Conservation (phyloP, 1,284 basidiomycete genomes). For the Cryptococcus sp. region DNA sequence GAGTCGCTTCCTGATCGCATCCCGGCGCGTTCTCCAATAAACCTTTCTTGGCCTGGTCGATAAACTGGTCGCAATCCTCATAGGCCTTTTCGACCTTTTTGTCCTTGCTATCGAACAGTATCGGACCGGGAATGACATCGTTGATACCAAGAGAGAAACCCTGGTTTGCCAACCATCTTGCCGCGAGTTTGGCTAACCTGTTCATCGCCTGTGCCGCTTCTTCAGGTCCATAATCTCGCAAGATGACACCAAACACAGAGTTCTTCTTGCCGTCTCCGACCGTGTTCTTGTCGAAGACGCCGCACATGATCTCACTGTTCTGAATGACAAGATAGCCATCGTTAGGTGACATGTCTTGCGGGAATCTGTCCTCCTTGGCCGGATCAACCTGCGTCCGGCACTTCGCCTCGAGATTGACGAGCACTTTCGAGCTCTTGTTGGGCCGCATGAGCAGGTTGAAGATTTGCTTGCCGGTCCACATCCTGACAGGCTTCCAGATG, state of each 20-base stretch:
- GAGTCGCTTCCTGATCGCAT: slow-evolving; percentile 93
- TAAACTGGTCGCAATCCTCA: slow-evolving; percentile 80
- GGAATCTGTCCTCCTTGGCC: slow-evolving; percentile 56
- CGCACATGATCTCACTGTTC: slow-evolving; percentile 99
- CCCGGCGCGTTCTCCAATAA: slow-evolving; percentile 94
- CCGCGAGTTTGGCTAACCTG: slow-evolving; percentile 90
- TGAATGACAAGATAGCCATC: slow-evolving; percentile 97
- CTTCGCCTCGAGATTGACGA: slow-evolving; percentile 95
- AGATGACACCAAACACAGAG: slow-evolving; percentile 96
- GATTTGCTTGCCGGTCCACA: slow-evolving; percentile 99
- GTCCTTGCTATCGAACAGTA: slow-evolving; percentile 80
- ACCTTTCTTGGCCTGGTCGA: slow-evolving; percentile 86
- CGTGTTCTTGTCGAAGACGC: slow-evolving; percentile 98
- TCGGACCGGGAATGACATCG: slow-evolving; percentile 94
- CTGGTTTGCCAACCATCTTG: slow-evolving; percentile 92
- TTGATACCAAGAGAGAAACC: slow-evolving; percentile 99
- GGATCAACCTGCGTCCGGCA: slow-evolving; percentile 93
- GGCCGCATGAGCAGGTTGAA: slow-evolving; percentile 97
- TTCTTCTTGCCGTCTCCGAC: slow-evolving; percentile 99
- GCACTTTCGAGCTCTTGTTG: slow-evolving; percentile 77
- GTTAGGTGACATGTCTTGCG: slow-evolving; percentile 87
- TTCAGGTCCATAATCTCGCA: slow-evolving; percentile 94
- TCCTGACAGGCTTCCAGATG: slow-evolving; percentile 85
- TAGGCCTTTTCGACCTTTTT: slow-evolving; percentile 86
- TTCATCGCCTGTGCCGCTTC: slow-evolving; percentile 97